Evolutionary conservation across 805 yeast genomes (phyloP).

Genomic region (Ascoidea asiatica): DNA sequence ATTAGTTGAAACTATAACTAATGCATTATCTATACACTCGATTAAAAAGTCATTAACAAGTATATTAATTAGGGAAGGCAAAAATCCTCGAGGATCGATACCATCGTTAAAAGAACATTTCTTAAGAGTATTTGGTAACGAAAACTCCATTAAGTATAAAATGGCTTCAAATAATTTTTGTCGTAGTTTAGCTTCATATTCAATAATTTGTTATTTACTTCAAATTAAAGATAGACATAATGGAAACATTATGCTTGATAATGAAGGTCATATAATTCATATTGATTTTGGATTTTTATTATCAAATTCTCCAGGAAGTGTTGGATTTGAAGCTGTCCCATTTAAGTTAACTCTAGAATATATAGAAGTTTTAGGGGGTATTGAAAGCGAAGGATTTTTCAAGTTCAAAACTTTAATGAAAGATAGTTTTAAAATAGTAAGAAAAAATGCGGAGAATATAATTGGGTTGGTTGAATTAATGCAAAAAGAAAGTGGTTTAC

Average conservation of each 20-base stretch:
- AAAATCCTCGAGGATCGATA: constrained; percentile 55
- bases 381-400: constrained; percentile 43
- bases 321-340: constrained; percentile 96
- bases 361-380: constrained; percentile 77
- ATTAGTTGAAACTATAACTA: constrained; percentile 87
- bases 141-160: constrained; percentile 36
- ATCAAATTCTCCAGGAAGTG: constrained; percentile 92
- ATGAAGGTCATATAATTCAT: constrained; percentile 88
- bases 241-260: constrained; percentile 94
- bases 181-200: constrained; percentile 78
- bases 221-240: constrained; percentile 96
- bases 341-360: constrained; percentile 87
- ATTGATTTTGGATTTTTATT: constrained; percentile 91
- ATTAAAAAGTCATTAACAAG: constrained; percentile 85
- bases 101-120: constrained; percentile 73
- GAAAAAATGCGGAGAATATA: constrained; percentile 62
- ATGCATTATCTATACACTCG: constrained; percentile 87
- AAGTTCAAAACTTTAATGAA: constrained; percentile 53
- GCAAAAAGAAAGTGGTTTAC: constrained; percentile 83
- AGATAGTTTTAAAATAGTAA: constrained; percentile 57
- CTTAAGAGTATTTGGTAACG: constrained; percentile 57
- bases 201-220: constrained; percentile 75
- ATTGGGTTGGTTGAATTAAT: constrained; percentile 81
- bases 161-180: constrained; percentile 81
- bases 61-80: constrained; percentile 50